phyloP scores from a whole-genome alignment of 495 filamentous ascomycete genomes.

The Aspergillus sclerotioniger region DNA sequence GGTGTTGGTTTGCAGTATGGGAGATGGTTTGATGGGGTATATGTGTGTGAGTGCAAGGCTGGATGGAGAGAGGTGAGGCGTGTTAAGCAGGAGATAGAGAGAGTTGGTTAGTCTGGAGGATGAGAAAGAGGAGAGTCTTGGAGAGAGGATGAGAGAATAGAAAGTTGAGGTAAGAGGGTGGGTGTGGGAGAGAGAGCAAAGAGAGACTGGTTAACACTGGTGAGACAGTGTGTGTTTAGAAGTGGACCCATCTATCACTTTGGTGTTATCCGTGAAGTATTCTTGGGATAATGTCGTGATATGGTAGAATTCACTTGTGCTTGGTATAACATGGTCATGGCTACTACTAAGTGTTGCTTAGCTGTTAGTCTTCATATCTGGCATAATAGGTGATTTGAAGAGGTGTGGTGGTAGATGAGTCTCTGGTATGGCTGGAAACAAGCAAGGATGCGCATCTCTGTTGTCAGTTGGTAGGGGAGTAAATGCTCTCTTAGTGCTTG shows the following conservation, averaged over 20 bases:
- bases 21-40: not conserved
- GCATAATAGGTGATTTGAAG: no score
- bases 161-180: not conserved
- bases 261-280: not conserved
- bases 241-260: not conserved
- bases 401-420: no score
- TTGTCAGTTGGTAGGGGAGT: no score
- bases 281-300: not conserved
- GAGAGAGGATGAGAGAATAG: not conserved
- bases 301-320: no score
- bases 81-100: not conserved
- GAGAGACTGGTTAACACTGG: not conserved
- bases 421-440: no score
- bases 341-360: no score
- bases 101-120: not conserved
- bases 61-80: not conserved
- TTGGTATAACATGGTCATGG: no score
- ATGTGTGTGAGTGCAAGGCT: not conserved
- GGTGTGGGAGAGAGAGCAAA: not conserved
- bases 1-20: no score
- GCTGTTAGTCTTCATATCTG: no score
- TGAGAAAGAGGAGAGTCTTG: no score
- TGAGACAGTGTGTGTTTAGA: not conserved
- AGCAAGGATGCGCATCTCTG: no score
- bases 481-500: no score